phyloP scores from a whole-genome alignment of 2,329 filamentous ascomycete genomes.

The Grosmannia clavigera region DNA sequence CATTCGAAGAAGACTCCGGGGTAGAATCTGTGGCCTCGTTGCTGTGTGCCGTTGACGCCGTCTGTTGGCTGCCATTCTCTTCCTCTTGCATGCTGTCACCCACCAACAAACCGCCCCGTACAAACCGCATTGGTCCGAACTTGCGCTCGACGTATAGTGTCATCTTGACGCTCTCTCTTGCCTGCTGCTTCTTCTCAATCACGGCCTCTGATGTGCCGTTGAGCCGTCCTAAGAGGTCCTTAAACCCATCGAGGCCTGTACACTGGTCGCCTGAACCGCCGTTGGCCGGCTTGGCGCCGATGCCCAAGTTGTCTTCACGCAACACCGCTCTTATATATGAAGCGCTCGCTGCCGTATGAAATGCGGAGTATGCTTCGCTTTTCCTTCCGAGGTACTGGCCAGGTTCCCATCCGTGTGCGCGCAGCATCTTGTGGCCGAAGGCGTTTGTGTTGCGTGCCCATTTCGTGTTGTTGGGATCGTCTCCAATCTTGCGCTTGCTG shows the following conservation, averaged over 20 bases:
- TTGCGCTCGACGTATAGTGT: constrained; percentile 61
- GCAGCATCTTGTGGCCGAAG: constrained; percentile 84
- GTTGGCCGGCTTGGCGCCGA: constrained; percentile 58
- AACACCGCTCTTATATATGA: constrained; percentile 75
- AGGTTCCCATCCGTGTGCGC: constrained; percentile 80
- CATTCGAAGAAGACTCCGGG: background rate
- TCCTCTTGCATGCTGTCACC: constrained; percentile 41
- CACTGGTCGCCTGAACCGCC: constrained; percentile 61
- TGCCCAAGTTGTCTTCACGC: constrained; percentile 83
- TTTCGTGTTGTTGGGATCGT: constrained; percentile 90
- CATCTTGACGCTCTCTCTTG: constrained; percentile 57
- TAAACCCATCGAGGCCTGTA: constrained; percentile 78
- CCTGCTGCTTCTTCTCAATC: constrained; percentile 56
- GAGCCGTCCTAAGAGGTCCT: constrained; percentile 72
- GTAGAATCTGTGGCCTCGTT: constrained; percentile 13
- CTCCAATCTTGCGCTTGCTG: constrained; percentile 56
- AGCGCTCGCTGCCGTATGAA: constrained; percentile 68
- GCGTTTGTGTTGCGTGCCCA: constrained; percentile 74
- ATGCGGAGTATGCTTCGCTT: constrained; percentile 59
- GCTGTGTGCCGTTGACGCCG: constrained; percentile 8
- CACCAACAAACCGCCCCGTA: constrained; percentile 64
- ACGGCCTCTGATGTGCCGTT: constrained; percentile 77
- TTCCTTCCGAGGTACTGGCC: constrained; percentile 71
- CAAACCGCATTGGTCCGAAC: constrained; percentile 74
- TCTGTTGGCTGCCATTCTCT: background rate